These are phyloP conservation scores for Persicaria tinctoria DNA, from an alignment of 148 eudicot genomes.

Conservation along the genomic window DNA sequence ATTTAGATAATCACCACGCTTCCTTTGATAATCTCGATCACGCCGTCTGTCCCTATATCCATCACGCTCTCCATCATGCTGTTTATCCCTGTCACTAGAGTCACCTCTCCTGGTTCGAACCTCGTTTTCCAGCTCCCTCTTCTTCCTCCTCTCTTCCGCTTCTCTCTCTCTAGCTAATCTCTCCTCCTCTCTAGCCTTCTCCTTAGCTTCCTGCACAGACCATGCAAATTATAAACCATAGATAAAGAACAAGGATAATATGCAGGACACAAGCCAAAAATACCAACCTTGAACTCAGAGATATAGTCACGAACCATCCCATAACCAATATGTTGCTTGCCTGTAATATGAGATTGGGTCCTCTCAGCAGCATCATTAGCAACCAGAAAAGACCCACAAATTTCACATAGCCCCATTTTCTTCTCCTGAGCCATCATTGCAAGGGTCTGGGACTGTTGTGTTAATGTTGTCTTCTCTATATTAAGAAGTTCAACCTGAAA, in stretches of 20 bases:
- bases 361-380: slow-evolving; percentile 93
- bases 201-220: slow-evolving; percentile 56
- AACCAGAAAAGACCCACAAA: slow-evolving; percentile 86
- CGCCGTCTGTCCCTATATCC: slow-evolving; percentile 23
- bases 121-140: slow-evolving; percentile 59
- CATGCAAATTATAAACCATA: not conserved
- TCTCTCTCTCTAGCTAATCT: slow-evolving; percentile 78
- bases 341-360: slow-evolving; percentile 90
- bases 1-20: slow-evolving; percentile 34
- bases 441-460: slow-evolving; percentile 55
- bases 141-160: slow-evolving; percentile 67
- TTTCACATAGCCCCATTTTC: slow-evolving; percentile 98
- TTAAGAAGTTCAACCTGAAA: slow-evolving; percentile 87
- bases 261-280: not conserved
- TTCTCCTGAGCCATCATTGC: slow-evolving; percentile 85
- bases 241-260: not conserved
- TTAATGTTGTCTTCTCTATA: slow-evolving; percentile 63
- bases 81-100: slow-evolving; percentile 64
- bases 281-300: slow-evolving; percentile 57
- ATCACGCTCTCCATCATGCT: slow-evolving; percentile 35
- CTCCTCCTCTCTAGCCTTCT: slow-evolving; percentile 86
- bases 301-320: slow-evolving; percentile 89
- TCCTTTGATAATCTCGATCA: slow-evolving; percentile 20
- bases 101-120: slow-evolving; percentile 60
- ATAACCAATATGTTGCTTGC: slow-evolving; percentile 96